Conservation (phyloP, 768 basidiomycete genomes). For the Ramaria sp. region DNA sequence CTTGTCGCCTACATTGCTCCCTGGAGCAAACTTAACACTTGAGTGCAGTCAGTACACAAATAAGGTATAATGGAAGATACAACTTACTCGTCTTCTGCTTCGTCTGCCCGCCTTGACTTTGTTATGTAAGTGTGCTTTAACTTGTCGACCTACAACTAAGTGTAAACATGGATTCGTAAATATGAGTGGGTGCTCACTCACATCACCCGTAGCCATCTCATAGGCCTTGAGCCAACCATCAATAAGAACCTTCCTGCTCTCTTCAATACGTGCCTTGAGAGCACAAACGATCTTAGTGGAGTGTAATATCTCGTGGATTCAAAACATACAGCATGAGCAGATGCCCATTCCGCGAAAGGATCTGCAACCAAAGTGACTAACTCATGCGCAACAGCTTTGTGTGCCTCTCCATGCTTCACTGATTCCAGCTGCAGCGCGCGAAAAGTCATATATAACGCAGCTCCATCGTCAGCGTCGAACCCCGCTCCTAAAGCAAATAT, state of each 20-base stretch:
- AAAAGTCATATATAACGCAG: conserved; percentile 70
- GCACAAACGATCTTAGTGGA: conserved; percentile 3
- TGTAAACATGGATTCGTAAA: not conserved
- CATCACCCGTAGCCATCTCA: conserved; percentile 56
- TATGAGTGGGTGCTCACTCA: conserved; percentile 21
- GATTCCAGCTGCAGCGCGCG: conserved; percentile 72
- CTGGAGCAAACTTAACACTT: conserved; percentile 85
- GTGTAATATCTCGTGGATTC: not conserved
- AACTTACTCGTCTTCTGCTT: conserved; percentile 87
- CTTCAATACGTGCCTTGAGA: conserved; percentile 47
- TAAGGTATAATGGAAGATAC: conserved; percentile 3
- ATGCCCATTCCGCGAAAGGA: conserved; percentile 76
- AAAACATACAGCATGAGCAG: conserved; percentile 48
- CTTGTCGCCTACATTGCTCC: conserved; percentile 46
- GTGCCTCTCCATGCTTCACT: conserved; percentile 57
- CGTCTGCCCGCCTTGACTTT: conserved; percentile 79
- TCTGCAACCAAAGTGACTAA: conserved; percentile 64
- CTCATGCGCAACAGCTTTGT: conserved; percentile 62
- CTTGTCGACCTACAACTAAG: conserved; percentile 33
- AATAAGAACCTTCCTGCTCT: conserved; percentile 45
- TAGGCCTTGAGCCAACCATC: conserved; percentile 62
- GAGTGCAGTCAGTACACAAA: conserved; percentile 11
- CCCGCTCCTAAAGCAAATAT: conserved; percentile 35
- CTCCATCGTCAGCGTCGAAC: conserved; percentile 75
- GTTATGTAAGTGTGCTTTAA: conserved; percentile 67